Base-by-base conservation (phyloP, 2,329 filamentous ascomycete genomes). In the Dothiorella sarmentorum region DNA sequence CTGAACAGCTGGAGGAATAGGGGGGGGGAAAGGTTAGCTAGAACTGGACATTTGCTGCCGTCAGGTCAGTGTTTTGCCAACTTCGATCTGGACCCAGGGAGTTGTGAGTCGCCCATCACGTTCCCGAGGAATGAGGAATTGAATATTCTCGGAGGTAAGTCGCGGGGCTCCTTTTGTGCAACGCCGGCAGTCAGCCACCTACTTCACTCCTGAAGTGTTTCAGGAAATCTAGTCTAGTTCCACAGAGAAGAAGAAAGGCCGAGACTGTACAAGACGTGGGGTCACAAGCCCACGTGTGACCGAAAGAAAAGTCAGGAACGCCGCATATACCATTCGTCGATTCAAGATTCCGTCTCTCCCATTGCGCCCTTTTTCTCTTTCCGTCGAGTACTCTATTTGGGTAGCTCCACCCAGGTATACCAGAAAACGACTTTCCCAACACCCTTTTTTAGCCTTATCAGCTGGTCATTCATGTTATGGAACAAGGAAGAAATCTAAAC, bases 401-500 rank as follows among this genome's bases (percentile, higher is more conserved):
- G 10, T 53, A 27, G 24, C 11, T 11, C 45, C 33, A 18, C 29
- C 24, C 33, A 26, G 43, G 26, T 37, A 37, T 52, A 38, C 31
- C 29, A 27, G 18, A 53, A 29, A 10, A 10, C 22, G 40, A 26
- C 47, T n/a, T 18, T n/a, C 11, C 49, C 31, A 52, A 53, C 24
- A 40, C 49, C 49, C 22, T 53, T 53, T 53, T 40, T 33, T 42
- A 40, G 24, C 20, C 35, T 20, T 18, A 24, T 35, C 45, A 53
- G 20, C 49, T 53, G 11, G 49, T 53, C 49, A 27, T 53, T 29
- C 49, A 53, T 27, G 33, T 53, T 35, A 35, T 53, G 7, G 49
- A 53, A 29, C 26, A 45, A 29, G 31, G 31, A 15, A 40, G 35
- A 40, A 40, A 53, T 40, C 49, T 40, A 40, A 13, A 20, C 49